Evolutionary conservation across 2,329 filamentous ascomycete species (phyloP).

Genomic region (Phaeosphaeriaceae sp.): DNA sequence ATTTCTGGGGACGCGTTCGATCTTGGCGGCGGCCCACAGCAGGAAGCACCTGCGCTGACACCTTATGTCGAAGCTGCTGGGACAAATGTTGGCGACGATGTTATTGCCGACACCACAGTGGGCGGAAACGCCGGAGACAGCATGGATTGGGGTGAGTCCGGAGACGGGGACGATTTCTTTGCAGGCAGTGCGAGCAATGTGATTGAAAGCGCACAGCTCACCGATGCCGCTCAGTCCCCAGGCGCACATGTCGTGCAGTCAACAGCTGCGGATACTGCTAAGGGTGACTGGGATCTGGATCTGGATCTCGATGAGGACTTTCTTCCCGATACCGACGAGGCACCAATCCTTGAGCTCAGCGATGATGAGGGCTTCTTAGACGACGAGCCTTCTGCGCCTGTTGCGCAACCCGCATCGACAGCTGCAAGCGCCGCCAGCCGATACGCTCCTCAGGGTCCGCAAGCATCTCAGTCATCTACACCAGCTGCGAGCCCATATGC

Average conservation of each 20-base stretch:
- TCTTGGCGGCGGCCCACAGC: conserved; percentile 34
- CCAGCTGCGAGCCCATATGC: conserved; percentile 56
- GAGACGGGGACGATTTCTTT: conserved; percentile 45
- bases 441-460: conserved; percentile 43
- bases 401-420: conserved; percentile 25
- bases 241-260: conserved; percentile 28
- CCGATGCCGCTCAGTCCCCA: conserved; percentile 16
- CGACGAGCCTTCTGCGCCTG: conserved; percentile 62
- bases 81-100: conserved; percentile 40
- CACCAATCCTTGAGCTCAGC: conserved; percentile 72
- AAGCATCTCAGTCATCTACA: conserved; percentile 23
- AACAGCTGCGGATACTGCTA: conserved; percentile 43
- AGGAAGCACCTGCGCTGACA: conserved; percentile 32
- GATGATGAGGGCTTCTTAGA: conserved; percentile 88
- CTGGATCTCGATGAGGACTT: conserved; percentile 82
- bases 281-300: conserved; percentile 83
- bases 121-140: conserved; percentile 40
- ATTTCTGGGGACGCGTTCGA: conserved; percentile 41
- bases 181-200: conserved; percentile 18
- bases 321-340: conserved; percentile 62
- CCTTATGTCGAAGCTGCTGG: conserved; percentile 36
- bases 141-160: conserved; percentile 45
- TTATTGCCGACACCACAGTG: conserved; percentile 39
- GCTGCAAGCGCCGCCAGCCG: conserved; percentile 29
- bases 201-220: conserved; percentile 24